Evolutionary conservation across 306 rosid genomes (phyloP).

Genomic region (Cicer bijugum): DNA sequence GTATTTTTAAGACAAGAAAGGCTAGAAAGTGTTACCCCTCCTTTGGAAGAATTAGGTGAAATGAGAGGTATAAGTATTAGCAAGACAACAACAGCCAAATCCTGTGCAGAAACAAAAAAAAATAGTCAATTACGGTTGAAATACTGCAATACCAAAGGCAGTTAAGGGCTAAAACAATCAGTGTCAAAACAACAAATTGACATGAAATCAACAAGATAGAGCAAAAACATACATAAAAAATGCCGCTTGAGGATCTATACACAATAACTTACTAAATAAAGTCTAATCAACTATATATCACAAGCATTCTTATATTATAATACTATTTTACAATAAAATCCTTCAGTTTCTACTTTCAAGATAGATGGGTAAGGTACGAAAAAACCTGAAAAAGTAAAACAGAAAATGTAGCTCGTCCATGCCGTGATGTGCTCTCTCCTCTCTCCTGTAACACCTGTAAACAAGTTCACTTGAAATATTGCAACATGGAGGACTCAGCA

Average conservation of each 20-base stretch:
- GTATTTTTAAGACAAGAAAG: constrained; percentile 35
- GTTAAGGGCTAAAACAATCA: constrained; percentile 22
- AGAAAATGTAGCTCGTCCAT: constrained; percentile 97
- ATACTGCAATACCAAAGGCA: constrained; percentile 26
- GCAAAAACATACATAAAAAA: constrained; percentile 13
- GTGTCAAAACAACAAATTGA: constrained; percentile 8
- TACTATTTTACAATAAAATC: constrained; percentile 38
- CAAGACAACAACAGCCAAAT: constrained; percentile 98
- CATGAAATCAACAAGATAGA: constrained; percentile 36
- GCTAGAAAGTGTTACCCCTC: constrained; percentile 84
- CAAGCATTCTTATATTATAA: background rate
- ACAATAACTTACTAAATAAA: background rate
- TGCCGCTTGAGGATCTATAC: constrained; percentile 17
- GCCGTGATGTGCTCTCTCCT: constrained; percentile 99
- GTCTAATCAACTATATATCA: constrained; percentile 15
- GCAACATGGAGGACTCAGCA: constrained; percentile 22
- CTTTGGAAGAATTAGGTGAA: constrained; percentile 99
- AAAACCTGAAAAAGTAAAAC: constrained; percentile 94
- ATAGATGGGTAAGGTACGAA: constrained; percentile 34
- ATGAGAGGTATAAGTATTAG: constrained; percentile 98
- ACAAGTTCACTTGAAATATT: constrained; percentile 41
- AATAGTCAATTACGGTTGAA: constrained; percentile 40
- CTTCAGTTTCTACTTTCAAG: constrained; percentile 26
- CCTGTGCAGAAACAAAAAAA: constrained; percentile 63
- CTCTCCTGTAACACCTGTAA: constrained; percentile 98